phyloP scores from a whole-genome alignment of 371 early-diverging fungal species.

The Mucor lusitanicus region DNA sequence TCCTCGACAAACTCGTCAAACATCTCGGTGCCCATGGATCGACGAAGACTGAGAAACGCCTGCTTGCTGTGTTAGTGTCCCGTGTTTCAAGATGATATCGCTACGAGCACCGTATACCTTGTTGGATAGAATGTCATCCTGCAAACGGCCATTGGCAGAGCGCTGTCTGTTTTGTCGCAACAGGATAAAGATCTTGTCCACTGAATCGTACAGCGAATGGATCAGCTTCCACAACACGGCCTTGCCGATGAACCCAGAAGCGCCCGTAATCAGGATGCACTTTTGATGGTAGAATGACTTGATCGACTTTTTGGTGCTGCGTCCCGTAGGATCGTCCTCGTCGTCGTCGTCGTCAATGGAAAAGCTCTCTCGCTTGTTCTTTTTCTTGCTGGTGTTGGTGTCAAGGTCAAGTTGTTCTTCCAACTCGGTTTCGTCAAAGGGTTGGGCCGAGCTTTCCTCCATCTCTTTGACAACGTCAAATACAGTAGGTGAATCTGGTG shows the following conservation, averaged over 20 bases:
- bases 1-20: conserved; percentile 48
- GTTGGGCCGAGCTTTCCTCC: conserved; percentile 27
- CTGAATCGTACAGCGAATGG: conserved; percentile 21
- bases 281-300: conserved; percentile 38
- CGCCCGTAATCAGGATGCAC: conserved; percentile 59
- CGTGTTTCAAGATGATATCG: too few species aligned
- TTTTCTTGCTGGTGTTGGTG: neutral
- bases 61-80: neutral
- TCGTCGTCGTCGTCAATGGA: conserved; percentile 12
- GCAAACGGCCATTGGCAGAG: conserved; percentile 30
- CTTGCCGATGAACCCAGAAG: conserved; percentile 68
- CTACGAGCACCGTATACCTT: conserved; percentile 28
- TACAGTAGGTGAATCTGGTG: conserved; percentile 46
- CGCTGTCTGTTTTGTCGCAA: conserved; percentile 32
- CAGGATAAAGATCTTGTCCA: conserved; percentile 41
- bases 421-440: conserved; percentile 12
- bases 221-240: conserved; percentile 60
- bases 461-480: conserved; percentile 49
- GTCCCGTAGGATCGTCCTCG: conserved; percentile 6
- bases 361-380: neutral
- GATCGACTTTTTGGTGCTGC: conserved; percentile 11
- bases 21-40: conserved; percentile 36
- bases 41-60: conserved; percentile 46
- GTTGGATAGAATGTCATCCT: conserved; percentile 47
- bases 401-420: neutral